Conservation (phyloP, 2,329 filamentous ascomycete species). For the Davidsoniella neocaledoniae region DNA sequence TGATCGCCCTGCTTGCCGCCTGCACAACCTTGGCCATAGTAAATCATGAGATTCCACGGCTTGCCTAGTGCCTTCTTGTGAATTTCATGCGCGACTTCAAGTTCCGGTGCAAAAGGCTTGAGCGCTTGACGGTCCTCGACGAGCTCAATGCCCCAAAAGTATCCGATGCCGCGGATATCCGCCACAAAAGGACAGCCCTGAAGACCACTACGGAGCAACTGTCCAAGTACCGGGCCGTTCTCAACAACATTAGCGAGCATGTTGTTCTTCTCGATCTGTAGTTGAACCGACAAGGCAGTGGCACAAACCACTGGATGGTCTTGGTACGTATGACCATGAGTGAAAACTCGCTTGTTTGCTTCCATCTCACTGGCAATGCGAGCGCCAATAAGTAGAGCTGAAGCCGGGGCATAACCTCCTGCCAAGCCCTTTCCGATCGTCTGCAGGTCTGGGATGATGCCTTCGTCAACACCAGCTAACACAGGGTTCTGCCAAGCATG, state of each 20-base stretch:
- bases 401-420: slow-evolving; percentile 45
- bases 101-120: slow-evolving; percentile 19
- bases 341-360: slow-evolving; percentile 19
- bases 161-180: slow-evolving; percentile 41
- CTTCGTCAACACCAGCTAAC: slow-evolving; percentile 20
- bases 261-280: slow-evolving; percentile 37
- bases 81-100: not conserved
- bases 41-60: slow-evolving; percentile 1
- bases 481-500: slow-evolving; percentile 41
- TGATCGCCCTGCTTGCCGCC: slow-evolving; percentile 40
- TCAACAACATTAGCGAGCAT: slow-evolving; percentile 39
- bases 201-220: slow-evolving; percentile 26
- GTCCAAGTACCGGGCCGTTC: slow-evolving; percentile 34
- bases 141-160: slow-evolving; percentile 33
- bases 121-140: slow-evolving; percentile 23
- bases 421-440: slow-evolving; percentile 50
- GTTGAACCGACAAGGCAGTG: slow-evolving; percentile 45
- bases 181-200: slow-evolving; percentile 34
- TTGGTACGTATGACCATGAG: slow-evolving; percentile 46
- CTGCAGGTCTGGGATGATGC: slow-evolving; percentile 44
- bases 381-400: slow-evolving; percentile 38
- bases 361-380: slow-evolving; percentile 30
- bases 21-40: slow-evolving; percentile 8
- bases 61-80: not conserved
- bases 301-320: slow-evolving; percentile 42